Conservation (phyloP, 2,329 filamentous ascomycete genomes). For the Ambrosiella cleistominuta region DNA sequence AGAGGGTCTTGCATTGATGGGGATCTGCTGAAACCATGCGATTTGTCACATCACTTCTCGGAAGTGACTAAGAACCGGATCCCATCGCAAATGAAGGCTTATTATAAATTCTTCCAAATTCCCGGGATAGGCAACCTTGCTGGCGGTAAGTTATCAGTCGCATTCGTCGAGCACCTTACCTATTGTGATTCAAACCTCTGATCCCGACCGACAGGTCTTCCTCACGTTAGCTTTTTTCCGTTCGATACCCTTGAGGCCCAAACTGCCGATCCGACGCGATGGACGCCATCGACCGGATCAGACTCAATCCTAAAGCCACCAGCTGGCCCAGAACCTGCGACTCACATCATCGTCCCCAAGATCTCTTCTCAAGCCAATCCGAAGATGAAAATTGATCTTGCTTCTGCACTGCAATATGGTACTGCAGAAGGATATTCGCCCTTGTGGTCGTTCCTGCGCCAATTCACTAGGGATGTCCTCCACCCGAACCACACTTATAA, state of each 20-base stretch:
- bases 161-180: conserved; percentile 2
- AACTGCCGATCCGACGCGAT: conserved; percentile 56
- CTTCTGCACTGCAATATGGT: conserved; percentile 74
- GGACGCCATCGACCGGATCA: conserved; percentile 34
- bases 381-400: conserved; percentile 57
- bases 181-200: neutral
- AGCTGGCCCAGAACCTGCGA: conserved; percentile 20
- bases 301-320: conserved; percentile 7
- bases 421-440: conserved; percentile 67
- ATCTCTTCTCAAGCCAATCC: conserved; percentile 38
- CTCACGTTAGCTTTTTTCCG: conserved; percentile 67
- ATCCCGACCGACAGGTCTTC: conserved; percentile 40
- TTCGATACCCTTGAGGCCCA: conserved; percentile 80
- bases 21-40: conserved; percentile 32
- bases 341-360: conserved; percentile 56
- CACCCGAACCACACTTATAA: conserved; percentile 69
- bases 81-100: conserved; percentile 54
- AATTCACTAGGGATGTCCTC: conserved; percentile 59
- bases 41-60: conserved; percentile 67
- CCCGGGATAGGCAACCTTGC: conserved; percentile 45
- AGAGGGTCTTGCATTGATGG: neutral
- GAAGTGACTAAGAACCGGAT: conserved; percentile 45
- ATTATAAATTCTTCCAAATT: conserved; percentile 68
- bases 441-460: conserved; percentile 57
- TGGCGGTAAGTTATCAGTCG: conserved; percentile 31